Conservation (phyloP, 352 stramenopile genomes). For the Plasmopara muralis region DNA sequence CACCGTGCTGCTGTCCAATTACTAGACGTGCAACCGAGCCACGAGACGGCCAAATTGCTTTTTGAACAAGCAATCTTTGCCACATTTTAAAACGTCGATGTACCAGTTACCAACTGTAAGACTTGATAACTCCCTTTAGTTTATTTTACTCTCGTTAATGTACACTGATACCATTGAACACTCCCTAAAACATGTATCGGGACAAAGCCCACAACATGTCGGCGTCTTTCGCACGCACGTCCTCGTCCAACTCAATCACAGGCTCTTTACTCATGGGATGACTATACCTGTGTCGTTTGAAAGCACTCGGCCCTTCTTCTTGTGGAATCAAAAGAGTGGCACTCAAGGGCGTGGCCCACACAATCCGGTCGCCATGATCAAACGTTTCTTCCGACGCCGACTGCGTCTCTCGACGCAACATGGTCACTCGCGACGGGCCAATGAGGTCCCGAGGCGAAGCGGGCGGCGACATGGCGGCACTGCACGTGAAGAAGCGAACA, state of each 20-base stretch:
- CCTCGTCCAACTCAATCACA: conserved; percentile 34
- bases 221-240: conserved; percentile 47
- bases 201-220: conserved; percentile 54
- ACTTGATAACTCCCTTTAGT: too few relatives aligned
- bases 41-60: conserved; percentile 52
- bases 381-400: conserved; percentile 24
- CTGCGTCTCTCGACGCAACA: conserved; percentile 26
- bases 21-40: conserved; percentile 53
- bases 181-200: conserved; percentile 45
- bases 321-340: conserved; percentile 27
- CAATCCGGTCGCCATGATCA: conserved; percentile 24
- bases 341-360: conserved; percentile 29
- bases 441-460: conserved; percentile 35
- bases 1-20: conserved; percentile 52
- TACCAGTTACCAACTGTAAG: too few relatives aligned
- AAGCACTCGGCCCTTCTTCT: conserved; percentile 20
- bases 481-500: conserved; percentile 86
- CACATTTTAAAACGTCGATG: conserved; percentile 25
- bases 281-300: conserved; percentile 25
- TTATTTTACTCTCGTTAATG: too few relatives aligned
- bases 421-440: conserved; percentile 22
- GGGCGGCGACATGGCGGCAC: conserved; percentile 37
- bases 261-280: conserved; percentile 25
- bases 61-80: conserved; percentile 60
- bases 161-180: conserved; percentile 6